Evolutionary conservation across 1,284 basidiomycete genomes (phyloP), one percentile per base, ranked within the genome.

Genomic region (Testicularia cyperi): DNA sequence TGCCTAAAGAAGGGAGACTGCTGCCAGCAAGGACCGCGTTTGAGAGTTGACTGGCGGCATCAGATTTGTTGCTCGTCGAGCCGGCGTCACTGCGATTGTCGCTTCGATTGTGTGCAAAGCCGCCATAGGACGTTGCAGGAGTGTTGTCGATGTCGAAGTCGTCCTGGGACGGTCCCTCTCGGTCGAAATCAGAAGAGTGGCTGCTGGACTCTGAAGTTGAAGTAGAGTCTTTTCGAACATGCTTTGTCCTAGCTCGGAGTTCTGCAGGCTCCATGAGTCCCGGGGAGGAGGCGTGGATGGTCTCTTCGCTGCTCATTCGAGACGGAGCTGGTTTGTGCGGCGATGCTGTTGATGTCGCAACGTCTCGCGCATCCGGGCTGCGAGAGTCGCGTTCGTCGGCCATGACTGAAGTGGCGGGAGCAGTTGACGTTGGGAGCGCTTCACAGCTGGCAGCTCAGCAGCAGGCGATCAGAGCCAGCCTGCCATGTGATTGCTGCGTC

Each of bases 71-170:
- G 4, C 38, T 47, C 6, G 33, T 28, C 14, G 43, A 54, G 31
- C 27, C 14, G n/a, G n/a, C n/a, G n/a, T n/a, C n/a, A n/a, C n/a
- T n/a, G n/a, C n/a, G n/a, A n/a, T n/a, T n/a, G 29, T 61, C 51
- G 36, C 51, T 46, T 25, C 44, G 38, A 14, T 35, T 31, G 27
- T 41, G 38, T 12, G 46, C 40, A 19, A 55, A 55, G 35, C 44
- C 57, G 14, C 46, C 52, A 21, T 44, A 55, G 21, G 52, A 55
- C 38, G 57, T 61, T 16, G 57, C 57, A 9, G 57, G 57, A 9
- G 57, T 61, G 19, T 61, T 54, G 43, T 61, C 57, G 37, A 61
- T 54, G 26, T 54, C 47, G 20, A 51, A 43, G 16, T 57, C 56
- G 32, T 60, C 56, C 28, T 60, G 55, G 4, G 55, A 58, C 6